Evolutionary conservation across 306 rosid species (phyloP), one percentile per base, ranked within the genome.

Genomic region (Sphenostylis stenocarpa): DNA sequence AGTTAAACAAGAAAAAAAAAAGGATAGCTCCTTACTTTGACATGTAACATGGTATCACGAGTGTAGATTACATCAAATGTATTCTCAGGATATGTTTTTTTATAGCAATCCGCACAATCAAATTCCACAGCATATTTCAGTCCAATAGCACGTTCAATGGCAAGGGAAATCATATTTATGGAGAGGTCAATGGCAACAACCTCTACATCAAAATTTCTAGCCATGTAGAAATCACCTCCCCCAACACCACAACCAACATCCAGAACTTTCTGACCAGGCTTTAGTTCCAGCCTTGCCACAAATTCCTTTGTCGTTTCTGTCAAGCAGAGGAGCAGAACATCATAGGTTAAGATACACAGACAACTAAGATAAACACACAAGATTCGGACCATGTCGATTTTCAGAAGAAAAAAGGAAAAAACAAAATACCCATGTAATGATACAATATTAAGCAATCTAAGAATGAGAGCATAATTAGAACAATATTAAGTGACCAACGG

Each of bases 211-310:
- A 85, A 95, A 21, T 85, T 91, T 68, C 82, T 85, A 33, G 97
- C 97, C 97, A 95, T 90, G 86, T 95, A 95, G 58, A 92, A 92
- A 82, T 92, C 99, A 53, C 97, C 97, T 45, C 97, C 99, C 34
- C 99, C 99, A 65, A 85, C 91, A 65, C 99, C 99, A 82, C 99
- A 95, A 60, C 99, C 97, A 63, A 95, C 97, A 84, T 95, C 99
- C 11, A 95, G 85, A 65, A 95, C 94, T 74, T 88, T 89, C 86
- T 92, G 97, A 26, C 90, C 94, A 67, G 93, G 86, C 85, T 85
- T 81, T 9, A 95, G 94, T n/a, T 79, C 94, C 80, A 92, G 85
- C 89, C 81, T 89, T n/a, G 81, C 82, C 56, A 90, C 97, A 76
- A 95, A 65, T 82, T 95, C 92, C 83, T 89, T 89, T 0, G 97